Percentiles rank a stretch among this genome's conserved stretches.
phyloP scores from a whole-genome alignment of 2,329 filamentous ascomycete species.

The Colletotrichum nymphaeae region DNA sequence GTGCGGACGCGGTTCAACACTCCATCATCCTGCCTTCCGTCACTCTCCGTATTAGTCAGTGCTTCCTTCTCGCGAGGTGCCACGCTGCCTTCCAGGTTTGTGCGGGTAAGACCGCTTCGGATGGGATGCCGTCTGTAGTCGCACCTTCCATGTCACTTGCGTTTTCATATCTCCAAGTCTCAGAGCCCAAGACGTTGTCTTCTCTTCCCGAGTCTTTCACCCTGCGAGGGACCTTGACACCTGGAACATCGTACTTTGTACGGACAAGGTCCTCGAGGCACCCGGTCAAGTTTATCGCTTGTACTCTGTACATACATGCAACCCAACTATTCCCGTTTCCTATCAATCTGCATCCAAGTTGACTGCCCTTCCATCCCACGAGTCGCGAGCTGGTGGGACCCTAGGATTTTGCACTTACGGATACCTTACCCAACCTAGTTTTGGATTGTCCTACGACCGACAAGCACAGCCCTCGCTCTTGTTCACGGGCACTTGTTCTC shows the following conservation, averaged over 20 bases:
- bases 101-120: not conserved
- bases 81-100: not conserved
- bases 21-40: not conserved
- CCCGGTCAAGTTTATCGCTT: not conserved
- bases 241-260: no score
- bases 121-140: not conserved
- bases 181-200: not conserved
- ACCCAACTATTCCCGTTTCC: not conserved
- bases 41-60: not conserved
- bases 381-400: slow-evolving; percentile 7
- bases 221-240: no score
- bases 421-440: not conserved
- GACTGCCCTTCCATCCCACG: not conserved
- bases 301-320: not conserved
- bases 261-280: not conserved
- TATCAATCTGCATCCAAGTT: not conserved
- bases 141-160: not conserved
- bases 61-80: not conserved
- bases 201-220: not conserved
- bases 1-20: not conserved
- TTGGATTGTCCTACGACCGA: not conserved
- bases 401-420: not conserved
- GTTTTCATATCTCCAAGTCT: not conserved
- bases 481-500: not conserved
- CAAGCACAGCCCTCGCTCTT: not conserved